A percentile compares a stretch with the other conserved stretches of the same genome.
These are phyloP conservation scores for Rhizoclosmatium globosum DNA, from an alignment of 192 early-diverging fungal species.

Conservation along the genomic window DNA sequence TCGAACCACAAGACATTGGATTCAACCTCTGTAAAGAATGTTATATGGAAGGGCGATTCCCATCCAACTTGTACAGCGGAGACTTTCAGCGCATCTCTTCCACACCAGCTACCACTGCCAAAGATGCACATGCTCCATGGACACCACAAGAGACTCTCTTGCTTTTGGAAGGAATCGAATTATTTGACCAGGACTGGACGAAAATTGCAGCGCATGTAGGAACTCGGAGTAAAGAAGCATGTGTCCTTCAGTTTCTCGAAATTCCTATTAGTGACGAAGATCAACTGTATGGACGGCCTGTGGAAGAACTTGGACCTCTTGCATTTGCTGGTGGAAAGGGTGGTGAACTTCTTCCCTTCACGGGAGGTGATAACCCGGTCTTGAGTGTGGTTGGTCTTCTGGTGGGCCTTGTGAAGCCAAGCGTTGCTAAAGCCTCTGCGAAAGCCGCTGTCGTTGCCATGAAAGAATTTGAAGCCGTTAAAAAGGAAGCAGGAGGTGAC, in stretches of 20 bases:
- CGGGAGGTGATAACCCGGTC: slow-evolving; percentile 85
- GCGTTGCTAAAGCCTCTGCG: slow-evolving; percentile 86
- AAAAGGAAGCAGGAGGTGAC: slow-evolving; percentile 31
- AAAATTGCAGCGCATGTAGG: slow-evolving; percentile 92
- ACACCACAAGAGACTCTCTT: slow-evolving; percentile 85
- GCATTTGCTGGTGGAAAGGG: slow-evolving; percentile 63
- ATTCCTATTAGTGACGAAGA: slow-evolving; percentile 83
- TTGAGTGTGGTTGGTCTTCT: slow-evolving; percentile 92
- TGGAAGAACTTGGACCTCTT: slow-evolving; percentile 63
- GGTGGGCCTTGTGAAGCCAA: slow-evolving; percentile 84
- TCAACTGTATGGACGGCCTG: slow-evolving; percentile 34
- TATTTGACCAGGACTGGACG: slow-evolving; percentile 95
- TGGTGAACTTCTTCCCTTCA: slow-evolving; percentile 66
- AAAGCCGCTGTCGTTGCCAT: slow-evolving; percentile 83
- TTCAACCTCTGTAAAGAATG: slow-evolving; percentile 82
- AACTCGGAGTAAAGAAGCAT: slow-evolving; percentile 88
- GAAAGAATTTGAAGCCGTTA: slow-evolving; percentile 17
- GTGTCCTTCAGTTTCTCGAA: slow-evolving; percentile 85
- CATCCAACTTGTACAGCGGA: slow-evolving; percentile 77
- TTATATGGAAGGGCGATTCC: slow-evolving; percentile 87
- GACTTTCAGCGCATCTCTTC: slow-evolving; percentile 80
- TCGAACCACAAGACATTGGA: slow-evolving; percentile 21
- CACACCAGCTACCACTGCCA: slow-evolving; percentile 38
- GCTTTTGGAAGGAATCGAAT: slow-evolving; percentile 91
- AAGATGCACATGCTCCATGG: slow-evolving; percentile 67